These are phyloP conservation scores for Claviceps cyperi DNA, from an alignment of 2,329 filamentous ascomycete genomes.

Conservation along the genomic window DNA sequence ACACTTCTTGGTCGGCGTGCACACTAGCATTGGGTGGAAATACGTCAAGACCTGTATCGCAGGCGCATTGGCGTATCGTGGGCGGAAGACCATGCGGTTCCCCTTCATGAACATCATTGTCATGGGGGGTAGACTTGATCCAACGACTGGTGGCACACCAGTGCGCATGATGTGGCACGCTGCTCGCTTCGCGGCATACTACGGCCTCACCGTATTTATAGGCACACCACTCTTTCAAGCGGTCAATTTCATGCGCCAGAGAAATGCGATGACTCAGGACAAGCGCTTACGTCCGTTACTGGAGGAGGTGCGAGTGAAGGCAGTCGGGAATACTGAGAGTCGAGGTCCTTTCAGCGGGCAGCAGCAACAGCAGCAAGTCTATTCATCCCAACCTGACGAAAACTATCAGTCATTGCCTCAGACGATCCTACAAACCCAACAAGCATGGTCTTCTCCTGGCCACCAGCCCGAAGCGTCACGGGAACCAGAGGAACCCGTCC, in stretches of 20 bases:
- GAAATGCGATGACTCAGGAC: slow-evolving; percentile 14
- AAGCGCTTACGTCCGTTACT: slow-evolving; percentile 15
- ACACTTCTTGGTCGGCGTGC: slow-evolving; percentile 17
- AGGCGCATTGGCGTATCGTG: slow-evolving; percentile 12
- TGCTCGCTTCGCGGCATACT: slow-evolving; percentile 21
- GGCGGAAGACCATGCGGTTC: slow-evolving; percentile 23
- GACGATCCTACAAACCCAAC: slow-evolving; percentile 3
- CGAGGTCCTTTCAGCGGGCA: neutral
- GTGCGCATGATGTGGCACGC: slow-evolving; percentile 22
- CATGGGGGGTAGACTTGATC: slow-evolving; percentile 13
- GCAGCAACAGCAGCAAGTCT: slow-evolving; percentile 3
- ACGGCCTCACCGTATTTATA: slow-evolving; percentile 12
- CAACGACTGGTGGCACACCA: slow-evolving; percentile 14
- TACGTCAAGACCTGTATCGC: slow-evolving; percentile 14
- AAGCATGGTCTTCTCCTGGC: slow-evolving; percentile 8
- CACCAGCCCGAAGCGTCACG: slow-evolving; percentile 6
- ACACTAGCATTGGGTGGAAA: slow-evolving; percentile 17
- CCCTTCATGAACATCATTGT: slow-evolving; percentile 24
- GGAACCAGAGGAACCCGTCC: neutral
- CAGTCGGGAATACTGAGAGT: slow-evolving; percentile 2
- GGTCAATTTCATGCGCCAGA: slow-evolving; percentile 13
- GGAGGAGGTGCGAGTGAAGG: slow-evolving; percentile 8
- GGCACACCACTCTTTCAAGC: slow-evolving; percentile 17
- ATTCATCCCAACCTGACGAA: slow-evolving; percentile 3
- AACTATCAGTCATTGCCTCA: slow-evolving; percentile 1